phyloP scores from a whole-genome alignment of 2,329 filamentous ascomycete genomes.

The Ambrosiella beaveri region DNA sequence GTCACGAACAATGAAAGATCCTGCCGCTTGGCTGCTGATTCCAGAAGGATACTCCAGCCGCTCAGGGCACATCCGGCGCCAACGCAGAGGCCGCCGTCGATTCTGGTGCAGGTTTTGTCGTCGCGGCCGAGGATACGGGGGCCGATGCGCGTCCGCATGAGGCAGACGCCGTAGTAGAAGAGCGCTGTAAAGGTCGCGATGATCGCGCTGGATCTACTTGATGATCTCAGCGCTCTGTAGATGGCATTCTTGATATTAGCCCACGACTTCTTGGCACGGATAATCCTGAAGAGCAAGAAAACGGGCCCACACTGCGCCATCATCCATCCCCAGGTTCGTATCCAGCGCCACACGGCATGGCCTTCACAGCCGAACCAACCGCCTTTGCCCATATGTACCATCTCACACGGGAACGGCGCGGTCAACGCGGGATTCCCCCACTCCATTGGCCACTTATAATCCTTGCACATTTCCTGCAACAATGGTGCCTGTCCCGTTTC shows the following conservation, averaged over 20 bases:
- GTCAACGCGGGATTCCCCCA: conserved; percentile 57
- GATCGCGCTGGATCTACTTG: conserved; percentile 57
- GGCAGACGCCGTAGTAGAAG: conserved; percentile 75
- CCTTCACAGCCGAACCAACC: conserved; percentile 46
- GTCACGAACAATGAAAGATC: conserved; percentile 70
- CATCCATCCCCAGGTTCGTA: conserved; percentile 53
- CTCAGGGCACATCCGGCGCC: conserved; percentile 56
- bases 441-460: conserved; percentile 48
- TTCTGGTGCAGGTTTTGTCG: conserved; percentile 28
- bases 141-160: conserved; percentile 55
- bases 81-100: conserved; percentile 51
- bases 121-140: conserved; percentile 43
- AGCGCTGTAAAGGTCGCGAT: conserved; percentile 59
- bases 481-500: conserved; percentile 54
- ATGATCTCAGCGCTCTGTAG: conserved; percentile 34
- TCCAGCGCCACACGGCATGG: conserved; percentile 53
- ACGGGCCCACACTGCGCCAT: conserved; percentile 63
- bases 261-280: conserved; percentile 24
- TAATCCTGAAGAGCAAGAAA: conserved; percentile 42
- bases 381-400: conserved; percentile 67
- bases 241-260: conserved; percentile 34
- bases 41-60: conserved; percentile 66
- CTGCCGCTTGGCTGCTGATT: conserved; percentile 45
- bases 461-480: conserved; percentile 52
- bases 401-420: conserved; percentile 61